These are phyloP conservation scores for Hymenoscyphus fraxineus DNA, from an alignment of 2,329 filamentous ascomycete genomes.

Conservation along the genomic window DNA sequence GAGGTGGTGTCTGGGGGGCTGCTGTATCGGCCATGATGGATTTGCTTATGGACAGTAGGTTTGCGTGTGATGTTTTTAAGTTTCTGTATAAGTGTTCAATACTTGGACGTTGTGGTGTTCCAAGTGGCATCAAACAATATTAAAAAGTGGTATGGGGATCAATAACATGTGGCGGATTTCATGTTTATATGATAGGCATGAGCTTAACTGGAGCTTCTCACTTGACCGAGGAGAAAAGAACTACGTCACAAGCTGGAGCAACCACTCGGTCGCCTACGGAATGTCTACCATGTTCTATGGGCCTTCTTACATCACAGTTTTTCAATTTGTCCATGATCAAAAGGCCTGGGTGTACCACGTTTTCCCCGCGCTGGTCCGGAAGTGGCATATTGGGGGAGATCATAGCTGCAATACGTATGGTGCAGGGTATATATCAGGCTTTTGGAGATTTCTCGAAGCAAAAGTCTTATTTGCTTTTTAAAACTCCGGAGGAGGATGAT, in stretches of 20 bases:
- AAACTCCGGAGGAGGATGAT: background rate
- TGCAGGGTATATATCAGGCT: constrained; percentile 22
- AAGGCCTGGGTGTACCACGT: background rate
- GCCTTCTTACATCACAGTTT: constrained; percentile 1
- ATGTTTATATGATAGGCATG: background rate
- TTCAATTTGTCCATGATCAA: background rate
- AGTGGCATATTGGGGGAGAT: constrained; percentile 9
- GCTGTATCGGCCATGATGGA: constrained; percentile 25
- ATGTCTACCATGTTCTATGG: constrained; percentile 1
- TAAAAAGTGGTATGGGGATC: constrained; percentile 1
- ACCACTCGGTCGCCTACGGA: background rate
- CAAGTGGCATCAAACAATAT: background rate
- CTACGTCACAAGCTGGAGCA: constrained; percentile 1
- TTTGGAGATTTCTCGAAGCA: constrained; percentile 4
- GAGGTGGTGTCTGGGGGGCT: constrained; percentile 15
- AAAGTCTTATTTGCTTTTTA: background rate
- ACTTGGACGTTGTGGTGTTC: background rate
- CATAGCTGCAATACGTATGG: constrained; percentile 7
- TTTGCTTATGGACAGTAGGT: constrained; percentile 8
- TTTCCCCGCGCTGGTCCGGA: background rate
- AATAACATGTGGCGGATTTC: background rate
- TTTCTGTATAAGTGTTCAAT: background rate
- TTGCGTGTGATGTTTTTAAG: constrained; percentile 1
- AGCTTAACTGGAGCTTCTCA: background rate
- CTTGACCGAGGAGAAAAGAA: background rate